Evolutionary conservation across 2,329 filamentous ascomycete genomes (phyloP).

Genomic region (Microsporum canis): DNA sequence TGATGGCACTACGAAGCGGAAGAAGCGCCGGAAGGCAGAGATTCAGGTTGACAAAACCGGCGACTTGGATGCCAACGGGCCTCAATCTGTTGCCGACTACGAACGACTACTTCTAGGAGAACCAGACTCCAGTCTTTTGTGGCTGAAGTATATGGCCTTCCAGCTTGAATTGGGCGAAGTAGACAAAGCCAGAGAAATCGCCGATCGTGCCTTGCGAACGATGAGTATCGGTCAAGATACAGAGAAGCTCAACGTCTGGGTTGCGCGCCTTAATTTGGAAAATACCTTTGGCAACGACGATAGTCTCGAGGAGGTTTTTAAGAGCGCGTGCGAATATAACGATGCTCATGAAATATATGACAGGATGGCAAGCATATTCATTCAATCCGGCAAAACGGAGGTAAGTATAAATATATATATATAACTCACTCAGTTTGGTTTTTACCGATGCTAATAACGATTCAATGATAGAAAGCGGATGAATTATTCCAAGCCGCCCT

Average conservation of each 20-base stretch:
- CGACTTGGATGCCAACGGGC: conserved; percentile 79
- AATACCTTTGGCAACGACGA: conserved; percentile 79
- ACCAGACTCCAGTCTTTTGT: conserved; percentile 83
- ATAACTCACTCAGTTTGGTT: neutral
- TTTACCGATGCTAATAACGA: conserved; percentile 15
- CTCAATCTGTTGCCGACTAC: conserved; percentile 82
- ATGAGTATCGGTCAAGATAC: conserved; percentile 85
- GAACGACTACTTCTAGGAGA: conserved; percentile 86
- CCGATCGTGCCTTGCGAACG: conserved; percentile 77
- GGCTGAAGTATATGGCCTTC: conserved; percentile 99
- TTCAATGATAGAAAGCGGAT: conserved; percentile 60
- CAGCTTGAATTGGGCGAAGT: conserved; percentile 86
- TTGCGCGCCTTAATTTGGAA: conserved; percentile 87
- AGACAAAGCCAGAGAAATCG: conserved; percentile 75
- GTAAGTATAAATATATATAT: conserved; percentile 42
- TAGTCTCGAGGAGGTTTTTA: conserved; percentile 73
- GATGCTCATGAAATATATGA: conserved; percentile 83
- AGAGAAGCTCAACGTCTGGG: conserved; percentile 93
- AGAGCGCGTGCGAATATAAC: conserved; percentile 85
- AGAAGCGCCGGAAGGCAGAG: conserved; percentile 62
- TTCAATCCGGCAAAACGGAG: conserved; percentile 73
- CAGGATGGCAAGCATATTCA: conserved; percentile 85
- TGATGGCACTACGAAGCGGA: conserved; percentile 44
- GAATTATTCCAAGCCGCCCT: conserved; percentile 73
- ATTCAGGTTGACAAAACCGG: conserved; percentile 81